Base-by-base conservation (phyloP, 2,329 filamentous ascomycete species). In the Colletotrichum shisoi region DNA sequence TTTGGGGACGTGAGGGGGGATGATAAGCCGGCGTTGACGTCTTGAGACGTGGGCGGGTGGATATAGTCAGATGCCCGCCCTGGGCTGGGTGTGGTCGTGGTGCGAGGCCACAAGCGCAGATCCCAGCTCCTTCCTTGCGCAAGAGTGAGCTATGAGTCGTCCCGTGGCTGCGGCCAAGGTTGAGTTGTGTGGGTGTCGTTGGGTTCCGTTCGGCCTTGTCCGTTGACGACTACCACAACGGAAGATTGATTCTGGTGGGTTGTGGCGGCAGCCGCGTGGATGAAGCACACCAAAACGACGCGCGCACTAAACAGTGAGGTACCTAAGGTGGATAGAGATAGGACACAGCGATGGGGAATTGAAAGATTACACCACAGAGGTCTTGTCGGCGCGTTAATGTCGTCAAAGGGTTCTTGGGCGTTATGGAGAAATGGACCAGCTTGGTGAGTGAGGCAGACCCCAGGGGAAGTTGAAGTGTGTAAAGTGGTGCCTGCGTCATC, bases 41-140 rank as follows among this genome's bases (percentile, higher is more conserved):
- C 51, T 34, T 34, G 42, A 63, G 53, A 57, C 44, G 65, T 54
- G 39, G 19, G 56, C 56, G 64, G 48, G 62, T 64, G 62, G 62
- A 52, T 56, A 44, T 53, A 65, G 65, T 68, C 65, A 68, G 65
- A 68, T 68, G 65, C 61, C 53, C 62, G 65, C 19, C 53, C 48
- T 42, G 56, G 37, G 42, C 48, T 49, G 56, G 37, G 42, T 51
- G 44, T 54, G 31, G 24, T 60, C 57, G 63, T 62, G 42, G 59
- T 63, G 53, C 52, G 63, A 49, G 48, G 48, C 46, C 34, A 42
- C 54, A 24, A 46, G 34, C 21, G 56, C 62, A 68, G 65, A 68
- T 68, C 61, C 65, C 54, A 44, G 65, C 56, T 52, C 39, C 37
- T 65, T 65, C 31, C 65, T 57, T 56, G 62, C 27, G 65, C 34